phyloP scores from a whole-genome alignment of 768 basidiomycete genomes.

The Candolleomyces aberdarensis region DNA sequence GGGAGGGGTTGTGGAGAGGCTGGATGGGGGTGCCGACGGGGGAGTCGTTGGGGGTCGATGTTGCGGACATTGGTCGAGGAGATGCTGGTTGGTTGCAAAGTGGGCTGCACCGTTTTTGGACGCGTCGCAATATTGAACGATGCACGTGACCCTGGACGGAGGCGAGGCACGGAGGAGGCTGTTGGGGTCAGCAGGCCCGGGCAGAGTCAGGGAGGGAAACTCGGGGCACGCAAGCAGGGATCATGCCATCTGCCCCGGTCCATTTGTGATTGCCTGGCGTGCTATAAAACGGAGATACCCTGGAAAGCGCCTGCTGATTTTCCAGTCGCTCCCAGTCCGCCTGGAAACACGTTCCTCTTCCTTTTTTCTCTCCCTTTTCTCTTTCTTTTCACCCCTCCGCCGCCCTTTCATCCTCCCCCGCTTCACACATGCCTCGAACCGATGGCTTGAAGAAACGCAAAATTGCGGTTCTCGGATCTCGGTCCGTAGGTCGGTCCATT shows the following conservation, averaged over 20 bases:
- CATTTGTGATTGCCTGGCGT: background rate
- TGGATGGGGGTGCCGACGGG: conserved; percentile 62
- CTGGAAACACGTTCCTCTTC: background rate
- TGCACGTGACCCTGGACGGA: conserved; percentile 16
- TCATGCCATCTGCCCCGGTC: background rate
- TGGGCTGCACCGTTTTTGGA: conserved; percentile 7
- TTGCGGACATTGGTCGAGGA: conserved; percentile 43
- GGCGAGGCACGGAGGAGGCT: too few relatives aligned
- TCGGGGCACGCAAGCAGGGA: background rate
- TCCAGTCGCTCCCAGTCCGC: too few relatives aligned
- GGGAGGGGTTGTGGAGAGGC: conserved; percentile 82
- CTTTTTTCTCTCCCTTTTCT: background rate
- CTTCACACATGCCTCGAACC: conserved; percentile 20
- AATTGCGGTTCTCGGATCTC: conserved; percentile 81
- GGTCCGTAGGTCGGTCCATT: conserved; percentile 69
- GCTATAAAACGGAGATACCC: background rate
- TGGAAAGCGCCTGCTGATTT: background rate
- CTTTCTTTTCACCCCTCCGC: background rate
- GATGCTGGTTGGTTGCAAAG: conserved; percentile 8
- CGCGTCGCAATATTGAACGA: conserved; percentile 14
- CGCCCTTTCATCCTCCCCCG: conserved; percentile 17
- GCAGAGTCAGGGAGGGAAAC: background rate
- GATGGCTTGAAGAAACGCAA: conserved; percentile 62
- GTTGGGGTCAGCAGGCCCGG: background rate
- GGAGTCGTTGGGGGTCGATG: conserved; percentile 63